Conservation (phyloP, 2,329 filamentous ascomycete genomes). For the Scedosporium aurantiacum region DNA sequence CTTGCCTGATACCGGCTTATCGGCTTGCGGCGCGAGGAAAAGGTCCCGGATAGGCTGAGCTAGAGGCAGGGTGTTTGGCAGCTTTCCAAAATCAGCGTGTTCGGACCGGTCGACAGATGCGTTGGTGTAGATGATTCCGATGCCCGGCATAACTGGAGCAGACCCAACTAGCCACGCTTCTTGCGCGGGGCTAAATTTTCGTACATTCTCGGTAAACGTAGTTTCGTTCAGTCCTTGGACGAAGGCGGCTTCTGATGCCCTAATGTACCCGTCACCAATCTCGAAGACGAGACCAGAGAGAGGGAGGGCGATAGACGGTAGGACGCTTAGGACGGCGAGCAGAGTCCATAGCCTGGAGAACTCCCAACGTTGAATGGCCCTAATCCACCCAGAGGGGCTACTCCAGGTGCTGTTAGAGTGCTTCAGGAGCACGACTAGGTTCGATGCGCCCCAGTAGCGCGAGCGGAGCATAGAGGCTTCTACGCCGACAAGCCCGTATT, state of each 20-base stretch:
- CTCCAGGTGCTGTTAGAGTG: slow-evolving; percentile 9
- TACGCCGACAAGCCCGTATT: slow-evolving; percentile 10
- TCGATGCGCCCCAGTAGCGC: neutral
- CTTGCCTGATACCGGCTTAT: slow-evolving; percentile 6
- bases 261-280: slow-evolving; percentile 10
- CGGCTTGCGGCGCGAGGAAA: slow-evolving; percentile 10
- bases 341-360: slow-evolving; percentile 8
- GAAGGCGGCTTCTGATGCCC: neutral
- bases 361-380: neutral
- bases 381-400: slow-evolving; percentile 10
- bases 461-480: slow-evolving; percentile 10
- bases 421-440: slow-evolving; percentile 6
- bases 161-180: slow-evolving; percentile 7
- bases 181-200: neutral
- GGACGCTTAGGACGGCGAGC: slow-evolving; percentile 7
- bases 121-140: slow-evolving; percentile 9
- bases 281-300: slow-evolving; percentile 11
- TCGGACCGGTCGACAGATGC: slow-evolving; percentile 1
- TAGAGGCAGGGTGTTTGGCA: slow-evolving; percentile 8
- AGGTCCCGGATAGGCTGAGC: slow-evolving; percentile 6
- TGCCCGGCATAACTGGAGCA: slow-evolving; percentile 6
- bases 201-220: neutral
- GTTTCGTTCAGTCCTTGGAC: neutral
- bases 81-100: neutral
- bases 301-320: slow-evolving; percentile 10